A percentile compares a stretch with the other conserved stretches of the same genome.
Evolutionary conservation across 2,329 filamentous ascomycete species (phyloP).

Genomic region (Aspergillus candidus): DNA sequence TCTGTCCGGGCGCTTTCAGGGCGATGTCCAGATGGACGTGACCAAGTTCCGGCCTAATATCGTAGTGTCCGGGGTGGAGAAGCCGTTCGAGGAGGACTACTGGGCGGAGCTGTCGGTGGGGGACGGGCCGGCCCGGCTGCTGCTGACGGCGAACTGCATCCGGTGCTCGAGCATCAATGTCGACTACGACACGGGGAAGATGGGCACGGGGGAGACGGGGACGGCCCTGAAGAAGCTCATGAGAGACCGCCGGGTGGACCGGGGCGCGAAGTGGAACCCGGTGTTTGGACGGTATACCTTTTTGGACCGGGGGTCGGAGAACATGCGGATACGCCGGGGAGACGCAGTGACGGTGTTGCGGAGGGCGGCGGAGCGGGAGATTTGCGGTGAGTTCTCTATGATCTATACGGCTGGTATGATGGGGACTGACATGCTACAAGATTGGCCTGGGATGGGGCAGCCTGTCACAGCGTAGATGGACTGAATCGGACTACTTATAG

Average conservation of each 20-base stretch:
- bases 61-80: constrained; percentile 54
- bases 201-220: constrained; percentile 52
- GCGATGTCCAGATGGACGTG: constrained; percentile 52
- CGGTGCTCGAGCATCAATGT: constrained; percentile 66
- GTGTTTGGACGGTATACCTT: constrained; percentile 71
- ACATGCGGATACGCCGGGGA: constrained; percentile 47
- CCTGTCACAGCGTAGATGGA: background rate
- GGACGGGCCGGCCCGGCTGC: constrained; percentile 34
- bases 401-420: background rate
- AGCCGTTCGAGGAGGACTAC: constrained; percentile 63
- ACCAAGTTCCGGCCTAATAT: constrained; percentile 69
- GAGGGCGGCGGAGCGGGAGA: constrained; percentile 47
- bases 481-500: too few relatives aligned
- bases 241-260: constrained; percentile 64
- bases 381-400: constrained; percentile 45
- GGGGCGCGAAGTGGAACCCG: constrained; percentile 61
- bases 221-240: constrained; percentile 63
- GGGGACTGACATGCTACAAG: constrained; percentile 18
- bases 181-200: constrained; percentile 60
- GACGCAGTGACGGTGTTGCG: constrained; percentile 51
- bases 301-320: constrained; percentile 36
- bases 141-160: constrained; percentile 63
- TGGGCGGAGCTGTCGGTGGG: constrained; percentile 57
- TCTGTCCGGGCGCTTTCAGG: constrained; percentile 53
- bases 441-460: constrained; percentile 25